Evolutionary conservation across 2,329 filamentous ascomycete genomes (phyloP), one percentile per base, ranked within the genome.

Genomic region (Clarireedia sp.): DNA sequence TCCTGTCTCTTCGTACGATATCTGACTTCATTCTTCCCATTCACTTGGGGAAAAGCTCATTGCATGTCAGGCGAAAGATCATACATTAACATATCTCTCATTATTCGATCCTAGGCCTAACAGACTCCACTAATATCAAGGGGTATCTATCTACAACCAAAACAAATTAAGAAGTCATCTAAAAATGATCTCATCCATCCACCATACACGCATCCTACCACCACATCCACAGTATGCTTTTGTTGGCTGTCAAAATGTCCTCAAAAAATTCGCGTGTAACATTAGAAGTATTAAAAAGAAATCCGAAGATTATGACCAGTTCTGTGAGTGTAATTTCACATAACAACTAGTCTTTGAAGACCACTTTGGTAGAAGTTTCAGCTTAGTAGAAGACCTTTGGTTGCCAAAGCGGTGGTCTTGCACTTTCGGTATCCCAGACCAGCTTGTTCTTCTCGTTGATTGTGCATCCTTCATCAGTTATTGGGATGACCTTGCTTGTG

Each of bases 391-490:
- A 66, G 19, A 68, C 48, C 71, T 79, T 80, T 66, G 80, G 76
- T 63, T 78, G 65, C 66, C 78, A 84, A 61, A 85, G 78, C 3
- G 82, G 82, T 47, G 82, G 80, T 57, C 74, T 67, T 37, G 76
- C 80, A 53, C 73, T 75, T 58, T 81, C 75, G 10, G 73, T 66
- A 65, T 82, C 75, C 80, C 81, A 84, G 23, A 75, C 69, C 57
- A 86, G 73, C 61, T 80, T 81, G 69, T 84, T 84, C 73, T 89
- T 87, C 63, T 87, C 86, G 64, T 87, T 78, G 50, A 92, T 71
- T 49, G 73, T 78, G 45, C 86, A 86, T 17, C 85, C 86, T 62
- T 89, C 86, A 62, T 96, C 90, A 0, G 87, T 91, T 60, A 95
- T 92, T 1, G 85, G 81, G 29, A 90, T 87, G 33, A 88, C 79